Base-by-base conservation (phyloP, 176 grass and related monocot genomes). In the Oryza rufipogon region DNA sequence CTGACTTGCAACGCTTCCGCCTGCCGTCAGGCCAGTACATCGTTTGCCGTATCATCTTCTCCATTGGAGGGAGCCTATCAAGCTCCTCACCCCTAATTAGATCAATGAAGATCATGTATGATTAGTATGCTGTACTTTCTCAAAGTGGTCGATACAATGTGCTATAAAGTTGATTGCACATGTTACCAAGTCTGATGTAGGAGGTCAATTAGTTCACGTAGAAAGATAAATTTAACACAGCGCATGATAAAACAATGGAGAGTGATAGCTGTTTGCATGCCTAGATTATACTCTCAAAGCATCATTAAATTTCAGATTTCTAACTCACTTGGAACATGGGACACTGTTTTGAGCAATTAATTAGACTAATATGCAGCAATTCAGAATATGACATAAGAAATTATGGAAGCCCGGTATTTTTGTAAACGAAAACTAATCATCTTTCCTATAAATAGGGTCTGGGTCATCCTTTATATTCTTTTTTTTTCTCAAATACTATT, bases 1-100 rank as follows among this genome's bases (percentile, higher is more conserved):
- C 20, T 52, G 54, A 77, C 38, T 41, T 25, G 20, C 19, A 25
- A 61, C 34, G 38, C 42, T 75, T 75, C 30, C 49, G 34, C 7
- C 2, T 75, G 16, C 73, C 73, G 34, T 75, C 49, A 56, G 30
- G 73, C 73, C 73, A 75, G 36, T 38, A 38, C 34, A 34, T 34
- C 34, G 34, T 34, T 34, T 34, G 36, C 36, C 36, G 36, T 38
- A 38, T 38, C 36, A 38, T 38, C 36, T 6, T 38, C 36, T 38
- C 36, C 36, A 38, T 38, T 5, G 4, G 5, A 38, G 54, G 14
- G 60, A 60, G 32, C 6, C 11, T 54, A 34, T 77, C 32, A 22
- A 60, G 74, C 74, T 77, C 54, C 54, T 41, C 22, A 52, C 30
- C 58, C 13, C 75, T 77, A 39, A 63, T 77, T 63, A 77, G 33